phyloP scores from a whole-genome alignment of 75 land plant genomes.

The Azolla pinnata region DNA sequence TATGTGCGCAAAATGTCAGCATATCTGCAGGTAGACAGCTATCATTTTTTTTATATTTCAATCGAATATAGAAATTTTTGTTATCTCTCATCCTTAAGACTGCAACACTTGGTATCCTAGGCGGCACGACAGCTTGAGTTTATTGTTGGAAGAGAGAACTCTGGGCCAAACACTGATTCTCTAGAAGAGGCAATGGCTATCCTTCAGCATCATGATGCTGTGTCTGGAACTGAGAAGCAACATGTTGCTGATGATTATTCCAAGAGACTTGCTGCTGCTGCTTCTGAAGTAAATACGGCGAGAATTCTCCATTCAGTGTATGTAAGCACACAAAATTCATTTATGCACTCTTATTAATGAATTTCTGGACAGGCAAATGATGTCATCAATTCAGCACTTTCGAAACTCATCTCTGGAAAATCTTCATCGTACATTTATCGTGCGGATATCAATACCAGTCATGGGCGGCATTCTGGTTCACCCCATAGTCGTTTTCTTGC shows the following conservation, averaged over 20 bases:
- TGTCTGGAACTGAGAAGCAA: constrained; percentile 36
- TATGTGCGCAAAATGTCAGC: constrained; percentile 45
- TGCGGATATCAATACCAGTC: too few species aligned
- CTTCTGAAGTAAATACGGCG: constrained; percentile 9
- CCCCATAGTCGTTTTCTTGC: too few species aligned
- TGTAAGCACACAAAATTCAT: too few species aligned
- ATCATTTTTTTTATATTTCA: neutral
- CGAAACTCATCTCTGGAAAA: constrained; percentile 25
- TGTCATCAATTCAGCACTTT: constrained; percentile 39
- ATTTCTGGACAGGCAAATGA: constrained; percentile 41
- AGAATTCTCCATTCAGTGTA: neutral
- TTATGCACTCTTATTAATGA: neutral
- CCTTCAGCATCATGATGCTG: constrained; percentile 40
- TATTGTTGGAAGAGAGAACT: constrained; percentile 17
- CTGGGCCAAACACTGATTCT: constrained; percentile 25
- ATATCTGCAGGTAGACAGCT: constrained; percentile 29
- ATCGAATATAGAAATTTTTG: neutral
- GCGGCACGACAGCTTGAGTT: constrained; percentile 37
- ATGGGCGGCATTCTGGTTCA: too few species aligned
- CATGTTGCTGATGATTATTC: constrained; percentile 42
- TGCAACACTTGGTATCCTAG: constrained; percentile 5
- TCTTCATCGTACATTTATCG: too few species aligned
- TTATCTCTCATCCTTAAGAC: neutral
- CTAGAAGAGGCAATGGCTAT: constrained; percentile 34
- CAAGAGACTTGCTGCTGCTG: constrained; percentile 16